Evolutionary conservation across 345 rosid species (phyloP), one percentile per base, ranked within the genome.

Genomic region (Theobroma cacao): DNA sequence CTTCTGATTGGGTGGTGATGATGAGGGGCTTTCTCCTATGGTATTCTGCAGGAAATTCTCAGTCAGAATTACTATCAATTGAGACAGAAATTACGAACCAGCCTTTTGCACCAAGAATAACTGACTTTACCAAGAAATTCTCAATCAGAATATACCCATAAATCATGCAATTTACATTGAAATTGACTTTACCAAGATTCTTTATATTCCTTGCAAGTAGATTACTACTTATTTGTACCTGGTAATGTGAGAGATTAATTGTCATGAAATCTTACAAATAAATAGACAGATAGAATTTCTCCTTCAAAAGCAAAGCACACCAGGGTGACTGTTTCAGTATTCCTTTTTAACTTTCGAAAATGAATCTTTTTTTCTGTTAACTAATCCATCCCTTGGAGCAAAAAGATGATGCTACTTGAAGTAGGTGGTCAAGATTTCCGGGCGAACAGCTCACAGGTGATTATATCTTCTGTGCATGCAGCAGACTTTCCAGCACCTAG

Each of bases 401-500:
- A 38, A 64, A 22, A 24, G 10, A 26, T 14, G 53, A 68, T 43
- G 55, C 34, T n/a, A 22, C 18, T 56, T 28, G 45, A 63, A 47
- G 31, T 15, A 47, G 31, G 45, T 40, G 75, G 36, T 87, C 87
- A 90, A 33, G 83, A 86, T 84, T 84, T 92, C 76, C 78, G 86
- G 11, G 93, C 89, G 55, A 93, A 82, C 67, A 93, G 80, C 78
- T 93, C 98, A 68, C 92, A 93, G 3, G 95, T 85, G 81, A 96
- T 81, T 76, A 90, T 33, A 83, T 91, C 84, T 64, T 92, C 87
- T 75, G 90, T 85, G 15, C 87, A 80, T 36, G 84, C 84, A 36
- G 90, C 84, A 33, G 87, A 89, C 71, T 73, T 84, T 28, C 98
- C 98, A 58, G 88, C 82, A 80, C 92, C 90, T 34, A 89, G 63